A percentile compares a stretch with the other conserved stretches of the same genome.
phyloP scores from a whole-genome alignment of 495 filamentous ascomycete species.

The Opeltia flavorubescens region DNA sequence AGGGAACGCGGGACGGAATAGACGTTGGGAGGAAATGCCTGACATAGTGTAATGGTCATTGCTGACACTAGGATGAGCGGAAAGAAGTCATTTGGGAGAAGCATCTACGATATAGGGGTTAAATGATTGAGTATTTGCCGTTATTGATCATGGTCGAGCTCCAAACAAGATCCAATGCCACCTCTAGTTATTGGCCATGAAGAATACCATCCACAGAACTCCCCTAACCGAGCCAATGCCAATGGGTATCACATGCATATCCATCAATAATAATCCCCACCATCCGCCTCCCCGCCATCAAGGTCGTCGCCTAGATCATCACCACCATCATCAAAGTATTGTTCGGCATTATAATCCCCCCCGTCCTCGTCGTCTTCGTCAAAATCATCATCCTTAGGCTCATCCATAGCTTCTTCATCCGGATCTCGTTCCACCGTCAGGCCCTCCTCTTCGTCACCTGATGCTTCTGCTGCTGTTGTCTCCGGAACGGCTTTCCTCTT shows the following conservation, averaged over 20 bases:
- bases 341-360: conserved; percentile 49
- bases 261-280: conserved; percentile 29
- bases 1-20: too few species aligned
- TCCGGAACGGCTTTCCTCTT: conserved; percentile 30
- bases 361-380: conserved; percentile 42
- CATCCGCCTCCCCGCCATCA: conserved; percentile 36
- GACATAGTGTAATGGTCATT: too few species aligned
- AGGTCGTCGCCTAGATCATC: conserved; percentile 41
- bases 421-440: conserved; percentile 27
- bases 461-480: conserved; percentile 35
- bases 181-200: too few species aligned
- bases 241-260: not conserved
- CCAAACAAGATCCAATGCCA: too few species aligned
- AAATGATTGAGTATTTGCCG: too few species aligned
- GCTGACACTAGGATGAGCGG: too few species aligned
- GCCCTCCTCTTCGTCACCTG: conserved; percentile 22
- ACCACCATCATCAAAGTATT: conserved; percentile 51
- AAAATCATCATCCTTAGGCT: conserved; percentile 42
- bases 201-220: too few species aligned
- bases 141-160: too few species aligned
- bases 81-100: too few species aligned
- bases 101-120: too few species aligned
- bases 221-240: too few species aligned
- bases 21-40: too few species aligned
- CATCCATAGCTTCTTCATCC: conserved; percentile 32